Conservation (phyloP, 768 basidiomycete species). For the Mycena epipterygia region DNA sequence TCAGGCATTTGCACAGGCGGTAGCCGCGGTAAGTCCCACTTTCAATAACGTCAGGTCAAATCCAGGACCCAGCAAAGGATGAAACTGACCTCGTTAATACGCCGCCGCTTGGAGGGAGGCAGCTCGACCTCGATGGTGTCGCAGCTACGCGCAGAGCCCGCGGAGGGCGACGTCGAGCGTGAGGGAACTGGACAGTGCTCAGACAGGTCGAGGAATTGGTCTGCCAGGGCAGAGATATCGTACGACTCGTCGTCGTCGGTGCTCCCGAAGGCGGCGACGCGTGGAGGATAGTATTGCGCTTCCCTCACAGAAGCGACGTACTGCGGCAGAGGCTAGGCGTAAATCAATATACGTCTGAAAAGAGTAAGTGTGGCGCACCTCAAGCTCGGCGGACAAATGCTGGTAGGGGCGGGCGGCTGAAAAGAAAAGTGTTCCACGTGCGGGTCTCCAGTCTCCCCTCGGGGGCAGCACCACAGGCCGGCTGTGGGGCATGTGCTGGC, state of each 20-base stretch:
- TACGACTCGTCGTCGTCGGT: background rate
- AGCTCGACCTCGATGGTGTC: background rate
- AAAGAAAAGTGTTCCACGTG: background rate
- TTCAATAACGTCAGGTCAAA: background rate
- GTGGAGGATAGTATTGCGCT: background rate
- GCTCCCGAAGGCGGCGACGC: background rate
- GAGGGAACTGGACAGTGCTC: slow-evolving; percentile 9
- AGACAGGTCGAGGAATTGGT: slow-evolving; percentile 17
- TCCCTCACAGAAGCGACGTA: background rate
- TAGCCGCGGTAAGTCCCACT: background rate
- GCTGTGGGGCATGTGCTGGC: background rate
- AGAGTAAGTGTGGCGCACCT: background rate
- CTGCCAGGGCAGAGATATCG: background rate
- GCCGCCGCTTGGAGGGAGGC: background rate
- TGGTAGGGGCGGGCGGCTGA: background rate
- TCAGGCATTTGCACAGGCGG: background rate
- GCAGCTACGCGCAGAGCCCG: background rate
- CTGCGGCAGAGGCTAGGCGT: background rate
- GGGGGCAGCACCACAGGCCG: background rate
- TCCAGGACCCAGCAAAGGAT: background rate
- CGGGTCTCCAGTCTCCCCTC: background rate
- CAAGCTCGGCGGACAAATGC: slow-evolving; percentile 1
- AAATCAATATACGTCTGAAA: background rate
- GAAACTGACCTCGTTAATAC: background rate
- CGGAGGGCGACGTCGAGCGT: background rate